Evolutionary conservation across 2,329 filamentous ascomycete genomes (phyloP).

Genomic region (Aspergillus amoenus): DNA sequence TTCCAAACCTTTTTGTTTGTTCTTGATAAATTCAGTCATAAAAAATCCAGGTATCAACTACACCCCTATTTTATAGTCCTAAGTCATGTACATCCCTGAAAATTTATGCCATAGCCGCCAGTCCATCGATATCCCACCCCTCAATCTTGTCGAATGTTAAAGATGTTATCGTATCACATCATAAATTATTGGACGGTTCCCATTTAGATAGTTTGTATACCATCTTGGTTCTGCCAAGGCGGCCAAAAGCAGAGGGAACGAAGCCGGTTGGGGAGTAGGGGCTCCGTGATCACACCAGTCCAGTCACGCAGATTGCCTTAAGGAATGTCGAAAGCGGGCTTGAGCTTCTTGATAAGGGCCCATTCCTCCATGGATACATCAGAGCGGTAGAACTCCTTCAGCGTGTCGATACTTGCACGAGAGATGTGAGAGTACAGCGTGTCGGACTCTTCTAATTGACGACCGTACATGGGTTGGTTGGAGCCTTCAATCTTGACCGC

Average conservation of each 20-base stretch:
- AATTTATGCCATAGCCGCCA: background rate
- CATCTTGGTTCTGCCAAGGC: background rate
- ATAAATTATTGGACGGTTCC: background rate
- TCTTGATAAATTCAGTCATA: background rate
- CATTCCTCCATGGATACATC: slow-evolving; percentile 93
- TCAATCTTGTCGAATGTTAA: background rate
- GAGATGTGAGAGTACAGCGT: slow-evolving; percentile 84
- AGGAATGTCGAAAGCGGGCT: slow-evolving; percentile 86
- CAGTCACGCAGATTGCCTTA: slow-evolving; percentile 40
- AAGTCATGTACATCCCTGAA: slow-evolving; percentile 8
- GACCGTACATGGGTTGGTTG: slow-evolving; percentile 90
- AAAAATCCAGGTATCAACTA: slow-evolving; percentile 6
- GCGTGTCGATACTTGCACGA: slow-evolving; percentile 82
- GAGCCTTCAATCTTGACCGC: slow-evolving; percentile 95
- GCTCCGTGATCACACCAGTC: background rate
- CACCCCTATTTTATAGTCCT: slow-evolving; percentile 5
- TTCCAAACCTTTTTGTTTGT: background rate
- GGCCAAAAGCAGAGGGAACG: background rate
- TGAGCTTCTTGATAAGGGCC: slow-evolving; percentile 91
- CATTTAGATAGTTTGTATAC: background rate
- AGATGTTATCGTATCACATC: slow-evolving; percentile 2
- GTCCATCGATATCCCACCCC: background rate
- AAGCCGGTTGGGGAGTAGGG: background rate
- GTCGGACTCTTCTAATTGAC: slow-evolving; percentile 91
- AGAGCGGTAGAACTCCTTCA: slow-evolving; percentile 91